phyloP scores from a whole-genome alignment of 2,329 filamentous ascomycete species.

The Fusarium marasasianum region DNA sequence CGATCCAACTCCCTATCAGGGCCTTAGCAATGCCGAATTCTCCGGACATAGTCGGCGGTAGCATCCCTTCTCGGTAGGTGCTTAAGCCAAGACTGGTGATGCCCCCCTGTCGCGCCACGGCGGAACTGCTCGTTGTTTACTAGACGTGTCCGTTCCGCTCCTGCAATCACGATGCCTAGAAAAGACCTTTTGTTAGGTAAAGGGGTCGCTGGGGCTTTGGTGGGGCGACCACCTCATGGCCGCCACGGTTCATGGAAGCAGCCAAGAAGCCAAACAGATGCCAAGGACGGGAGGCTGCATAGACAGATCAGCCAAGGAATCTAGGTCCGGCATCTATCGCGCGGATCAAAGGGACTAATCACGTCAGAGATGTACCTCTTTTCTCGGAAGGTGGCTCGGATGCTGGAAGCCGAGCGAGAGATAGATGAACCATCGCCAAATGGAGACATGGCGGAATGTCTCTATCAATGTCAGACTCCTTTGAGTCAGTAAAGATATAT shows the following conservation, averaged over 20 bases:
- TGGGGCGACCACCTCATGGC: neutral
- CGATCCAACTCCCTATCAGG: slow-evolving; percentile 17
- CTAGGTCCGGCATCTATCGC: neutral
- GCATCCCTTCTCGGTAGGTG: slow-evolving; percentile 26
- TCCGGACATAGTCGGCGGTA: slow-evolving; percentile 22
- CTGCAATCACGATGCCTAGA: neutral
- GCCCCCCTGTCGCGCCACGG: neutral
- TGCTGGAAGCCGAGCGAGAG: slow-evolving; percentile 10
- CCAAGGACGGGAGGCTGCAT: slow-evolving; percentile 29
- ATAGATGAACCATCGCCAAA: slow-evolving; percentile 2
- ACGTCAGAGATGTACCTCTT: neutral
- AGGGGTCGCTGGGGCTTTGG: neutral
- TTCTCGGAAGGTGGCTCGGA: slow-evolving; percentile 21
- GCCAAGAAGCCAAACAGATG: slow-evolving; percentile 20
- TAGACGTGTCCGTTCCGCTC: neutral
- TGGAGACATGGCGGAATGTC: neutral
- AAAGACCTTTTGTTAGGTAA: neutral
- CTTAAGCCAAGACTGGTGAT: neutral
- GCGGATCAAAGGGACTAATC: neutral
- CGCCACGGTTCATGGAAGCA: neutral
- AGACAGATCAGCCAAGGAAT: slow-evolving; percentile 1
- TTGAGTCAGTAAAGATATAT: neutral
- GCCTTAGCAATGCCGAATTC: slow-evolving; percentile 26
- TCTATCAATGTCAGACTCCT: neutral
- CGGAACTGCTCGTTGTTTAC: neutral